A percentile compares a stretch with the other conserved stretches of the same genome.
These are phyloP conservation scores for Metschnikowia orientalis DNA, from an alignment of 805 yeast genomes.

Conservation along the genomic window DNA sequence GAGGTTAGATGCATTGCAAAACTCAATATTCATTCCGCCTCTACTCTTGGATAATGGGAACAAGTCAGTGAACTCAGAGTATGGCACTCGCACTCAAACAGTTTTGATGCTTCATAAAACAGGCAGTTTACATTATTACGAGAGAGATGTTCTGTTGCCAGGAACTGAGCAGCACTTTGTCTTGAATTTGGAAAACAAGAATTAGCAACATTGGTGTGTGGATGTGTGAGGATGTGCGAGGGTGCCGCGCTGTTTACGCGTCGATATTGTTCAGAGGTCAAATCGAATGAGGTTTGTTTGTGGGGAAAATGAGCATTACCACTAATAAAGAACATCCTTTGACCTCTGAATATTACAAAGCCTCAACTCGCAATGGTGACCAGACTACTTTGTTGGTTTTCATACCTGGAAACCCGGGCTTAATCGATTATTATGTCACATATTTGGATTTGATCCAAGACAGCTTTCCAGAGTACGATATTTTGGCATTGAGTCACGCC, in stretches of 20 bases:
- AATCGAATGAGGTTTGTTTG: too few species aligned
- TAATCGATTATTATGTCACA: conserved; percentile 58
- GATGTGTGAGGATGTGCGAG: too few species aligned
- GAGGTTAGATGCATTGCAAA: conserved; percentile 41
- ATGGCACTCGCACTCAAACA: conserved; percentile 89
- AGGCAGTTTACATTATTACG: conserved; percentile 56
- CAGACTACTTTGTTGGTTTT: conserved; percentile 42
- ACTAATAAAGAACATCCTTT: conserved; percentile 20
- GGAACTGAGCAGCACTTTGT: conserved; percentile 14
- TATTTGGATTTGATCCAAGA: conserved; percentile 45
- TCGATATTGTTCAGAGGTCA: too few species aligned
- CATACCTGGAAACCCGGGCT: conserved; percentile 78
- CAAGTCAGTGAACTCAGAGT: conserved; percentile 33
- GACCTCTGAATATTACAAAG: conserved; percentile 24
- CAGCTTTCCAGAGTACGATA: conserved; percentile 43
- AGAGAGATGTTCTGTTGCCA: conserved; percentile 47
- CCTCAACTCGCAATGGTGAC: conserved; percentile 17
- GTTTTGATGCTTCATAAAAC: conserved; percentile 54
- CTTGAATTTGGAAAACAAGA: conserved; percentile 12
- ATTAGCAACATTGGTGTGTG: too few species aligned
- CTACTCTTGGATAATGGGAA: conserved; percentile 22
- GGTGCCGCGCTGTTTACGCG: not conserved
- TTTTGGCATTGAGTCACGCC: conserved; percentile 60
- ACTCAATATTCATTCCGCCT: conserved; percentile 73
- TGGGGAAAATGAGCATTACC: not conserved